Conservation (phyloP, 768 basidiomycete species). For the Russula ochroleuca region DNA sequence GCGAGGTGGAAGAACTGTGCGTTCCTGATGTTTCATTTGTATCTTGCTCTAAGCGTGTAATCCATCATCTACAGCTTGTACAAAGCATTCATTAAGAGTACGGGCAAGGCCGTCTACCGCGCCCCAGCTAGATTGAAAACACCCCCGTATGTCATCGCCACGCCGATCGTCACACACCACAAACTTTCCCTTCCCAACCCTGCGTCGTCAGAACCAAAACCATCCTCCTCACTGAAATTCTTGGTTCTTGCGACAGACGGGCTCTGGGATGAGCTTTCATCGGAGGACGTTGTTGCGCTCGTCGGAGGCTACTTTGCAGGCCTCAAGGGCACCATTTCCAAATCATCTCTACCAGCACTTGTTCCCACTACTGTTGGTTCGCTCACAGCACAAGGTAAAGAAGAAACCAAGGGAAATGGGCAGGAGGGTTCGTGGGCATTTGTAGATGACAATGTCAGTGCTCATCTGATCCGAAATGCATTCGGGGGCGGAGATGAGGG, state of each 20-base stretch:
- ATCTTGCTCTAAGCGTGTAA: background rate
- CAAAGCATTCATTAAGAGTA: constrained; percentile 64
- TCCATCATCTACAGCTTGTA: constrained; percentile 42
- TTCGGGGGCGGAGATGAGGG: constrained; percentile 74
- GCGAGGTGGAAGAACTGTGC: constrained; percentile 66
- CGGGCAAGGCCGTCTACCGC: constrained; percentile 52
- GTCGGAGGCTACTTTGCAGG: constrained; percentile 80
- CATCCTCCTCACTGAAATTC: constrained; percentile 53
- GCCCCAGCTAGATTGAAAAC: constrained; percentile 67
- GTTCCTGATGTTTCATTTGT: constrained; percentile 27
- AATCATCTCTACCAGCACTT: constrained; percentile 49
- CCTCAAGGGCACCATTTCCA: constrained; percentile 59
- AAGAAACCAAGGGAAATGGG: constrained; percentile 36
- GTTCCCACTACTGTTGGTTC: constrained; percentile 54
- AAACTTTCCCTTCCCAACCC: constrained; percentile 53
- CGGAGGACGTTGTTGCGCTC: constrained; percentile 81
- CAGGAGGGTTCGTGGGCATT: constrained; percentile 66
- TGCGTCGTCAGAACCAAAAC: constrained; percentile 30
- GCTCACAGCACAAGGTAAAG: constrained; percentile 61
- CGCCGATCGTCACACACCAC: constrained; percentile 76
- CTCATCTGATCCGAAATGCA: constrained; percentile 88
- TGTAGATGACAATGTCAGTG: constrained; percentile 69
- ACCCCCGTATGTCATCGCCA: constrained; percentile 85
- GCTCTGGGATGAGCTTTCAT: constrained; percentile 51
- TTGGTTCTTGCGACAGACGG: constrained; percentile 86